Conservation (phyloP, 1,284 basidiomycete species). For the Marasmius sp. region DNA sequence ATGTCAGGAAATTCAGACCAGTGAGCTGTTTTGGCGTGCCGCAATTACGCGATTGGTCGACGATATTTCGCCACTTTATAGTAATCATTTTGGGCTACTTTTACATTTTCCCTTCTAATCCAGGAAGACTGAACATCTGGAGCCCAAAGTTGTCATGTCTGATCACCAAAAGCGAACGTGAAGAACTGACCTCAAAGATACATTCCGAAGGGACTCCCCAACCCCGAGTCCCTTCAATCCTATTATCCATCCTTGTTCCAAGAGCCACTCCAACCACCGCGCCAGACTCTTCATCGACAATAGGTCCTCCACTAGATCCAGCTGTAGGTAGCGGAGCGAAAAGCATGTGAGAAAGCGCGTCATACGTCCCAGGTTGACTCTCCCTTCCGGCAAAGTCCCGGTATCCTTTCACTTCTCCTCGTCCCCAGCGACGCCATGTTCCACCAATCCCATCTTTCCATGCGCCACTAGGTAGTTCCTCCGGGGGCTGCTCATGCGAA, state of each 20-base stretch:
- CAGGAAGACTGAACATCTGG: conserved; percentile 52
- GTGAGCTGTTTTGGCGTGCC: not conserved
- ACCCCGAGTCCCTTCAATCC: conserved; percentile 57
- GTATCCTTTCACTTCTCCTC: conserved; percentile 55
- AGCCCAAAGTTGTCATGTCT: not conserved
- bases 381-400: conserved; percentile 58
- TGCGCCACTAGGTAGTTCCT: conserved; percentile 24
- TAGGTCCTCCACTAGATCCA: conserved; percentile 73
- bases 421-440: conserved; percentile 55
- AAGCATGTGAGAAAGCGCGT: conserved; percentile 59
- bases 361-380: conserved; percentile 71
- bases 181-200: conserved; percentile 55
- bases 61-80: not conserved
- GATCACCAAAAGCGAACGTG: not conserved
- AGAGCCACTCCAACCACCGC: conserved; percentile 71
- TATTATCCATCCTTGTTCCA: conserved; percentile 59
- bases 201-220: conserved; percentile 72
- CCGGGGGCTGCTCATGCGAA: conserved; percentile 39
- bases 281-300: conserved; percentile 63
- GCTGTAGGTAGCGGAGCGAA: conserved; percentile 59
- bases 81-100: not conserved
- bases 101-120: conserved; percentile 30
- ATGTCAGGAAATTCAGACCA: not conserved
- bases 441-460: conserved; percentile 56
- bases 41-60: not conserved